Evolutionary conservation across 2,329 filamentous ascomycete species (phyloP), one percentile per base, ranked within the genome.

Genomic region (Boeremia exigua): DNA sequence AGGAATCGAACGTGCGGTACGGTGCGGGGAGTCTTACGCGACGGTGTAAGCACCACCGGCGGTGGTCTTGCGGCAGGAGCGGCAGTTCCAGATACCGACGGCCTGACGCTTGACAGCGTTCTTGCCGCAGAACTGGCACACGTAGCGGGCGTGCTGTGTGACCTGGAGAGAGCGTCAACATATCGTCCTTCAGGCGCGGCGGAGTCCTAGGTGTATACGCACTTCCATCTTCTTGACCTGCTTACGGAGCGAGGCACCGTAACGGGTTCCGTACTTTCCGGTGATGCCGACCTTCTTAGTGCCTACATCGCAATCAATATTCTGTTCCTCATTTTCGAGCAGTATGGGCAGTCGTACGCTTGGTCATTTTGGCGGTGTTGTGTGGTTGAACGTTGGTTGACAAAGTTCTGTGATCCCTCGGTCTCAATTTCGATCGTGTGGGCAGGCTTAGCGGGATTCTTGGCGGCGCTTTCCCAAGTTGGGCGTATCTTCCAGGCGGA

Each of bases 191-290:
- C 33, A 48, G 34, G 38, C 42, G 42, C 42, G 40, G 37, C 43
- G 52, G 43, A 28, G 4, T 56, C 29, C 48, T 52, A n/a, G 27
- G 48, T 39, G 47, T 60, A 44, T 64, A 66, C 70, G 60, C 65
- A 73, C 68, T 62, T 98, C 95, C 90, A 97, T 96, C 91, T 97
- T 97, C 92, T 98, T 98, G 79, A 95, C 89, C 81, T 92, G 93
- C 88, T 98, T 98, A 84, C 93, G 92, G 83, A 98, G 92, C 77
- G 95, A 98, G 80, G 95, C 94, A 93, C 94, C 95, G 83, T 90
- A 96, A 89, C 92, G 91, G 79, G 90, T 93, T 87, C 93, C 93
- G 84, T 96, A 97, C 88, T 96, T 73, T 84, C 93, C 91, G 85
- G 94, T 97, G 81, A 97, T 93, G 81, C 92, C 92, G 88, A 96